Evolutionary conservation across 768 basidiomycete species (phyloP), one percentile per base, ranked within the genome.

Genomic region (Tubosaeta sp.): DNA sequence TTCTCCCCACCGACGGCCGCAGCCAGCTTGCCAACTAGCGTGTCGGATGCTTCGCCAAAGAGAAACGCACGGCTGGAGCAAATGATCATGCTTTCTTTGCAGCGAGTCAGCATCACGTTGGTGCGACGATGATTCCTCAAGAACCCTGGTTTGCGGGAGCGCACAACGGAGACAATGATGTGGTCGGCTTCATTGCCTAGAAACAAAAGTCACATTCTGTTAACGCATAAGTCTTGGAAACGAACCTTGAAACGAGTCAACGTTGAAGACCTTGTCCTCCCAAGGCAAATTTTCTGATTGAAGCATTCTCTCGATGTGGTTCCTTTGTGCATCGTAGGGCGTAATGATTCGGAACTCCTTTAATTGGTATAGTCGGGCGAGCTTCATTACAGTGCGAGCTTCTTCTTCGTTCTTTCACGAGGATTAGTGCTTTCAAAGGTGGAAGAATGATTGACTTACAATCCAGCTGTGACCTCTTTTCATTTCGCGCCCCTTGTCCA

Each of bases 71-170:
- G 71, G 54, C 69, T 85, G 8, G 84, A 75, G 47, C 85, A 72
- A 61, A 93, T 82, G 58, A 83, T 81, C 87, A 92, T 91, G 33
- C 81, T 82, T 44, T 67, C 65, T 64, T 84, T 85, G 72, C 84
- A 90, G 19, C 88, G 79, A 31, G 85, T 86, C 31, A 91, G 75
- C 88, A 92, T 89, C 41, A 92, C 90, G 78, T 92, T 92, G 43
- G 84, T 86, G 6, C 90, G 77, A 10, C 84, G 76, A 6, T 75
- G 50, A 58, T 80, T 83, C 13, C 63, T 69, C 19, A 92, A 71
- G 58, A 93, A 93, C 12, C 91, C 90, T 17, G 79, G 66, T 14
- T 66, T 71, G 5, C 67, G 55, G 1, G 86, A 74, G 19, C 86
- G 76, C 9, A 88, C 86, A 6, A 86, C 59, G 6, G 87, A 90